Evolutionary conservation across 2,329 filamentous ascomycete species (phyloP), one percentile per base, ranked within the genome.

Genomic region (Venturia pyrina): DNA sequence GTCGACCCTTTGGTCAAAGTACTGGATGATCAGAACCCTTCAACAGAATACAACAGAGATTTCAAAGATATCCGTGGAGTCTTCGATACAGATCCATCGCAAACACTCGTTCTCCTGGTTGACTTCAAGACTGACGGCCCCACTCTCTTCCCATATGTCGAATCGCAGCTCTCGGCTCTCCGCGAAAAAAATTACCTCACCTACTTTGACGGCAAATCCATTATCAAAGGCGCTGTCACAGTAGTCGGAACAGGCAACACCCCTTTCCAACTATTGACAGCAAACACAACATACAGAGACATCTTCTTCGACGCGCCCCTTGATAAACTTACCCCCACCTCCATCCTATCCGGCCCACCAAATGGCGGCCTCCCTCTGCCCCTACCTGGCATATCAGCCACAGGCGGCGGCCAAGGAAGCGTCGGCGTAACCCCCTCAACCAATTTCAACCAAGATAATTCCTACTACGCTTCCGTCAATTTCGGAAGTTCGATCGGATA

Each of bases 391-490:
- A 34, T 28, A 60, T 24, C 37, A 5, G n/a, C n/a, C 8, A 32
- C 48, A 44, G 64, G 19, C 59, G 34, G 48, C 48, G 78, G 79
- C 32, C 82, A 84, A 73, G 82, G 81, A 65, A 73, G 75, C 19
- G 76, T 79, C 63, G 78, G 78, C 63, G 76, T 77, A 53, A 70
- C 74, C 1, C 70, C 71, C 1, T 67, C 72, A 3, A 76, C 78
- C 68, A 73, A 73, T 0, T 88, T 82, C 75, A 79, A 80, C 70
- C 66, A 70, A 1, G 75, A 76, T 21, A 90, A 89, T 73, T 88
- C 85, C 3, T 87, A 85, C 75, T 90, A 89, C 73, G 85, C 87
- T 21, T 87, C 83, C 61, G 80, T 82, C 3, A 81, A 83, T 19
- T 87, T 90, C 71, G 75, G 74, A 21, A 71, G 74, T 3, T 73